These are phyloP conservation scores for Ceratocystis alfenasii DNA, from an alignment of 2,329 filamentous ascomycete genomes.

Conservation along the genomic window DNA sequence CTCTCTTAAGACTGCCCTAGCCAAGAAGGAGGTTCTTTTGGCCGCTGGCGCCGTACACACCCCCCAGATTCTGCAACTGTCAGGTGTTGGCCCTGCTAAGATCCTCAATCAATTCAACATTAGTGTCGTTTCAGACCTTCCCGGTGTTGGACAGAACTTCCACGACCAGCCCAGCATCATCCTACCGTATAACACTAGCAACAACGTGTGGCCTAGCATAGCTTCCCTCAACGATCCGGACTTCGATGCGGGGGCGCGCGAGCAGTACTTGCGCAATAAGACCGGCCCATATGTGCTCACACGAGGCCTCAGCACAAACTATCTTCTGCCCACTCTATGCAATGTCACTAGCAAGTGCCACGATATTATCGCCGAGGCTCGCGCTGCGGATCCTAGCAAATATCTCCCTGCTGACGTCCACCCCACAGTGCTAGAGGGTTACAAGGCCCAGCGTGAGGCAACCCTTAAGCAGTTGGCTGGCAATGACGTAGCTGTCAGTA, in stretches of 20 bases:
- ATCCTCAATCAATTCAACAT: slow-evolving; percentile 33
- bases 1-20: slow-evolving; percentile 12
- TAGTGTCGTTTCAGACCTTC: slow-evolving; percentile 33
- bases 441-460: slow-evolving; percentile 29
- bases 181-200: slow-evolving; percentile 25
- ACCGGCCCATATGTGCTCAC: slow-evolving; percentile 28
- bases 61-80: slow-evolving; percentile 38
- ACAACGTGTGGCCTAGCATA: slow-evolving; percentile 27
- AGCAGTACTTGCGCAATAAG: slow-evolving; percentile 27
- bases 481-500: slow-evolving; percentile 26
- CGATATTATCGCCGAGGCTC: slow-evolving; percentile 26
- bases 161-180: slow-evolving; percentile 32
- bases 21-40: slow-evolving; percentile 33
- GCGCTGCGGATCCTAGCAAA: slow-evolving; percentile 28
- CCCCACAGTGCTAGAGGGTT: slow-evolving; percentile 31
- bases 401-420: slow-evolving; percentile 30
- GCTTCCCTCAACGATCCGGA: slow-evolving; percentile 25
- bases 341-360: slow-evolving; percentile 28
- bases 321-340: slow-evolving; percentile 29
- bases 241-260: slow-evolving; percentile 29
- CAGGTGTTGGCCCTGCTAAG: slow-evolving; percentile 35
- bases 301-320: slow-evolving; percentile 26
- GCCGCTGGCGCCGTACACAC: slow-evolving; percentile 33
- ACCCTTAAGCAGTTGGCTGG: slow-evolving; percentile 28
- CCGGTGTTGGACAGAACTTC: slow-evolving; percentile 39